Conservation (phyloP, 2,329 filamentous ascomycete genomes). For the Hypoxylon sp. region DNA sequence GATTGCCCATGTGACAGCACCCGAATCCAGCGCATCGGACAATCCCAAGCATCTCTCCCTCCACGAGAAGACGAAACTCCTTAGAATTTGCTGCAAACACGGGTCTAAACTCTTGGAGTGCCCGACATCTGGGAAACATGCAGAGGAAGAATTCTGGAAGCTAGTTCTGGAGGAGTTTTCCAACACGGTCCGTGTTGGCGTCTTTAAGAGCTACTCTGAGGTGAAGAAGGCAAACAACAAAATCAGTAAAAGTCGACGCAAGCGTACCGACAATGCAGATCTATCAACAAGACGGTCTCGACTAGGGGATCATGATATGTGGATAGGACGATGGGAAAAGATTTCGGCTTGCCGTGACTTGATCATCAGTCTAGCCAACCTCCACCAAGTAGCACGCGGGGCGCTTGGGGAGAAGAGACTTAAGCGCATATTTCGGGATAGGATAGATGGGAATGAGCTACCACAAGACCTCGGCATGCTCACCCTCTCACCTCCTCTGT, state of each 20-base stretch:
- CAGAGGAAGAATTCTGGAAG: conserved; percentile 25
- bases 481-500: conserved; percentile 20
- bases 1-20: neutral
- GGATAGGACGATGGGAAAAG: conserved; percentile 28
- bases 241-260: conserved; percentile 24
- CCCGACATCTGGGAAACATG: conserved; percentile 10
- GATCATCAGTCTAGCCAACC: conserved; percentile 13
- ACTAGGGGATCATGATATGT: conserved; percentile 16
- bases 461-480: conserved; percentile 22
- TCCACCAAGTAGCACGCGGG: conserved; percentile 17
- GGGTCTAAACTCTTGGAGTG: conserved; percentile 11
- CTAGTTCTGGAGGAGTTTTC: conserved; percentile 28
- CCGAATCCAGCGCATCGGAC: neutral
- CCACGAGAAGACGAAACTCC: conserved; percentile 25
- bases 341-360: conserved; percentile 27
- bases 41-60: conserved; percentile 8
- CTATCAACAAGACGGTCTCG: conserved; percentile 9
- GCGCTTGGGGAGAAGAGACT: conserved; percentile 24
- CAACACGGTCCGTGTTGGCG: conserved; percentile 13
- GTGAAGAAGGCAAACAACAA: conserved; percentile 19
- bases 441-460: conserved; percentile 19
- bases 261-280: conserved; percentile 15
- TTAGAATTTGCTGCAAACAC: conserved; percentile 25
- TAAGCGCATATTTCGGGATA: conserved; percentile 22
- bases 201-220: conserved; percentile 22